Base-by-base conservation (phyloP, 176 grass and related monocot genomes). In the Panicum miliaceum region DNA sequence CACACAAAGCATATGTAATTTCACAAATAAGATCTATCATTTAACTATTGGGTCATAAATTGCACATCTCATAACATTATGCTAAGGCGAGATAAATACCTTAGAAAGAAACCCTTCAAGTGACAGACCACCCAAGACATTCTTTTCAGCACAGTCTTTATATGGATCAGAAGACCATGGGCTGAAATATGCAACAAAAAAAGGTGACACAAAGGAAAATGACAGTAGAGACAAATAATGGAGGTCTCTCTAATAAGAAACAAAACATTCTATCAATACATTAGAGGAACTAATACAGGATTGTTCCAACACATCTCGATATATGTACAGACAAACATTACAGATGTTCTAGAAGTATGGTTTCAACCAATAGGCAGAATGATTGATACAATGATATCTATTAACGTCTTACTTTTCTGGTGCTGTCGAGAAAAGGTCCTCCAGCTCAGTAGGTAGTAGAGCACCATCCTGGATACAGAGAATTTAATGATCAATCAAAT, bases 101-200 rank as follows among this genome's bases (percentile, higher is more conserved):
- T 99, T 83, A 68, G 93, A 99, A 22, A 99, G 88, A 88, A 99
- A 99, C 68, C 96, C 96, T 92, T 99, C 86, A 75, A 96, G 87
- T 81, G 96, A 94, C 46, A 96, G 81, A 67, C 93, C 93, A 76
- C 93, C 93, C 81, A 99, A 75, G 70, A 92, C 93, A 85, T 96
- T 99, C 86, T 90, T 99, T 79, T 99, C 93, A 60, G 96, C 96
- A 42, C 68, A 89, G 42, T 96, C 91, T 58, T 90, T 92, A 73
- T 99, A 96, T 43, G 78, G 83, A 84, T 88, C 84, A 62, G 89
- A 81, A 64, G 86, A 81, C 93, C 96, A 99, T 79, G 96, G 96
- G 77, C 93, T 99, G 60, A 60, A 86, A 83, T 69, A 86, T 20
- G 3, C 14, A 25, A 50, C 15, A 32, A 29, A 51, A 76, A 76